Percentiles rank a stretch among this genome's conserved stretches.
Evolutionary conservation across 2,329 filamentous ascomycete genomes (phyloP).

Genomic region (Aotearoamyces nothofagi): DNA sequence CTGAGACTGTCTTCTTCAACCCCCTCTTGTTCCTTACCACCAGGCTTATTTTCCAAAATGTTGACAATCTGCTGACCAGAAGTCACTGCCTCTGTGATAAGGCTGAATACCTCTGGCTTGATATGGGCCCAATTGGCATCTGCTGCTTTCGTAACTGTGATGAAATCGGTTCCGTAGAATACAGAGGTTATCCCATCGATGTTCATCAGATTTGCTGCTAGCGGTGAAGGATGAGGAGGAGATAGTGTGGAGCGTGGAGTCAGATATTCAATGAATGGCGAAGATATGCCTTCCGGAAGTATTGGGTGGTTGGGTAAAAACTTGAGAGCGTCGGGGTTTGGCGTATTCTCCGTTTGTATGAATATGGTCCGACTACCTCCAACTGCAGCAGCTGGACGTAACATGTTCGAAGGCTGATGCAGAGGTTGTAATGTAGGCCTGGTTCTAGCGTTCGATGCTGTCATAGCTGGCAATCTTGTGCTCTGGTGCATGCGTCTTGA

Average conservation of each 20-base stretch:
- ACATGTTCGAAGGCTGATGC: slow-evolving; percentile 23
- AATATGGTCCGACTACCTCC: slow-evolving; percentile 62
- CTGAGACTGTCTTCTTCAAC: slow-evolving; percentile 52
- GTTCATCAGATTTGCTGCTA: slow-evolving; percentile 81
- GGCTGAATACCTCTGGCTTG: slow-evolving; percentile 84
- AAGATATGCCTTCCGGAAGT: slow-evolving; percentile 56
- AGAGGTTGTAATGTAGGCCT: slow-evolving; percentile 27
- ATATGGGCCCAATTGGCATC: slow-evolving; percentile 90
- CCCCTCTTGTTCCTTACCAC: slow-evolving; percentile 29
- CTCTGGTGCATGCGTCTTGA: slow-evolving; percentile 26
- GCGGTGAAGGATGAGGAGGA: slow-evolving; percentile 77
- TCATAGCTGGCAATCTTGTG: slow-evolving; percentile 27
- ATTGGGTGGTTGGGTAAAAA: slow-evolving; percentile 86
- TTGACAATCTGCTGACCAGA: slow-evolving; percentile 71
- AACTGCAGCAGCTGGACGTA: slow-evolving; percentile 23
- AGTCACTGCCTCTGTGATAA: slow-evolving; percentile 87
- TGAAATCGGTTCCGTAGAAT: slow-evolving; percentile 91
- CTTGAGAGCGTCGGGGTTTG: slow-evolving; percentile 91
- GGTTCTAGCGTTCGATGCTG: slow-evolving; percentile 27
- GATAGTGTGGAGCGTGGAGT: slow-evolving; percentile 76
- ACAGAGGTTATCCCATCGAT: slow-evolving; percentile 90
- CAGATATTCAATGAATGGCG: slow-evolving; percentile 83
- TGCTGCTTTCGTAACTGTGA: slow-evolving; percentile 83
- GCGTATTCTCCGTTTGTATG: slow-evolving; percentile 91
- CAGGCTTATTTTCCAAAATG: slow-evolving; percentile 44